These are phyloP conservation scores for Lentinula novae-zelandiae DNA, from an alignment of 1,284 basidiomycete genomes.

Conservation along the genomic window DNA sequence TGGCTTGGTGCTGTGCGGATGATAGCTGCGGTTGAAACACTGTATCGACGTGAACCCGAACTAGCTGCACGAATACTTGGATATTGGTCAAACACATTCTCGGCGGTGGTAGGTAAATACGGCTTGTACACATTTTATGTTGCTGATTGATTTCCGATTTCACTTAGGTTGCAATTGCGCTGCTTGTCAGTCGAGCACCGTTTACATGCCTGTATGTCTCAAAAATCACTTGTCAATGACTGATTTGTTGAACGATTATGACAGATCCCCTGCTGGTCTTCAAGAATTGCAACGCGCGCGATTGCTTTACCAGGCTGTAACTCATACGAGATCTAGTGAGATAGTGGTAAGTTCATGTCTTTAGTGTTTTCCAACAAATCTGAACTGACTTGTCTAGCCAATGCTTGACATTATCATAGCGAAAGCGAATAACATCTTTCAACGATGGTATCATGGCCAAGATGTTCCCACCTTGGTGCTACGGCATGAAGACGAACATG, in stretches of 20 bases:
- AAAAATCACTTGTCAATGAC: not conserved
- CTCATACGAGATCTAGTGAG: constrained; percentile 37
- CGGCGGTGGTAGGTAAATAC: constrained; percentile 49
- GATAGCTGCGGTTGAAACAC: constrained; percentile 51
- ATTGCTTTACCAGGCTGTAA: constrained; percentile 37
- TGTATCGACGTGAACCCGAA: constrained; percentile 50
- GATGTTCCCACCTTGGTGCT: constrained; percentile 37
- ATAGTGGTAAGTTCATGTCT: constrained; percentile 32
- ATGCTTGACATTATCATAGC: constrained; percentile 43
- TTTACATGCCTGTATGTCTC: constrained; percentile 34
- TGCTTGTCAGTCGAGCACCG: constrained; percentile 41
- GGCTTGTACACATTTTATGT: constrained; percentile 1
- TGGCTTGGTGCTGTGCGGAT: constrained; percentile 52
- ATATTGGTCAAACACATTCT: constrained; percentile 64
- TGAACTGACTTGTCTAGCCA: constrained; percentile 25
- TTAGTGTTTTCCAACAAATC: not conserved
- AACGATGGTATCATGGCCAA: constrained; percentile 39
- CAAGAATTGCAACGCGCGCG: constrained; percentile 43
- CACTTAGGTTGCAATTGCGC: constrained; percentile 37
- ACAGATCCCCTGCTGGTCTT: constrained; percentile 35
- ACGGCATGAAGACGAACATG: constrained; percentile 32
- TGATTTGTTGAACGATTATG: not conserved
- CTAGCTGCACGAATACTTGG: constrained; percentile 57
- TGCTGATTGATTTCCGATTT: not conserved
- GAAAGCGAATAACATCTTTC: constrained; percentile 42